phyloP scores from a whole-genome alignment of 345 rosid genomes.

The Pugionium cornutum region DNA sequence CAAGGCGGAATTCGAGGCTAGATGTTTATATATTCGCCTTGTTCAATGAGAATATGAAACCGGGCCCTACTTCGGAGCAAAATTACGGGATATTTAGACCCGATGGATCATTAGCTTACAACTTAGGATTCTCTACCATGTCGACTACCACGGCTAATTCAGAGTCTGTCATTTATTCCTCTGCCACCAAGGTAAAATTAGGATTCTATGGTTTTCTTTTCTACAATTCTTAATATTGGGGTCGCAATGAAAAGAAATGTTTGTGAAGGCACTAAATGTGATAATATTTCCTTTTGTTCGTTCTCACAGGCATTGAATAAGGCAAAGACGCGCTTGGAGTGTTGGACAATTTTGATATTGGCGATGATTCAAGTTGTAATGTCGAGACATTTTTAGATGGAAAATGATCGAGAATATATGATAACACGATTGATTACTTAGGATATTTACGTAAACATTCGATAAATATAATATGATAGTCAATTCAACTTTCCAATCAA shows the following conservation, averaged over 20 bases:
- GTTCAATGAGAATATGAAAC: slow-evolving; percentile 90
- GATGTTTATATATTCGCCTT: slow-evolving; percentile 85
- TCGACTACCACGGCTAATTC: slow-evolving; percentile 51
- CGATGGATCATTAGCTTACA: slow-evolving; percentile 80
- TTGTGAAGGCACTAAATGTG: slow-evolving; percentile 13
- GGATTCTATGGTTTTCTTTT: not conserved
- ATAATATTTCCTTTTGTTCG: slow-evolving; percentile 14
- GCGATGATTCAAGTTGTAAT: slow-evolving; percentile 59
- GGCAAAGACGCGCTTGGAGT: slow-evolving; percentile 64
- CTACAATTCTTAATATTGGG: not conserved
- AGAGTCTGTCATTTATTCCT: slow-evolving; percentile 54
- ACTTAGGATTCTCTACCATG: slow-evolving; percentile 71
- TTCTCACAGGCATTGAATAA: slow-evolving; percentile 53
- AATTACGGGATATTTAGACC: slow-evolving; percentile 92
- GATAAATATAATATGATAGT: not conserved
- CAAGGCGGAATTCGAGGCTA: slow-evolving; percentile 58
- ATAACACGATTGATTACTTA: slow-evolving; percentile 23
- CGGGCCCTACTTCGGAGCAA: slow-evolving; percentile 88
- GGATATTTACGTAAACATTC: slow-evolving; percentile 30
- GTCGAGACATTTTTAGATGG: slow-evolving; percentile 49
- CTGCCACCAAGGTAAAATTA: slow-evolving; percentile 51
- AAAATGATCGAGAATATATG: slow-evolving; percentile 11
- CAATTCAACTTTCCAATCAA: not conserved
- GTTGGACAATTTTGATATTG: slow-evolving; percentile 71
- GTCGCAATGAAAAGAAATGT: not conserved